Base-by-base conservation (phyloP, 164 flowering plant genomes). In the Akebia trifoliata region DNA sequence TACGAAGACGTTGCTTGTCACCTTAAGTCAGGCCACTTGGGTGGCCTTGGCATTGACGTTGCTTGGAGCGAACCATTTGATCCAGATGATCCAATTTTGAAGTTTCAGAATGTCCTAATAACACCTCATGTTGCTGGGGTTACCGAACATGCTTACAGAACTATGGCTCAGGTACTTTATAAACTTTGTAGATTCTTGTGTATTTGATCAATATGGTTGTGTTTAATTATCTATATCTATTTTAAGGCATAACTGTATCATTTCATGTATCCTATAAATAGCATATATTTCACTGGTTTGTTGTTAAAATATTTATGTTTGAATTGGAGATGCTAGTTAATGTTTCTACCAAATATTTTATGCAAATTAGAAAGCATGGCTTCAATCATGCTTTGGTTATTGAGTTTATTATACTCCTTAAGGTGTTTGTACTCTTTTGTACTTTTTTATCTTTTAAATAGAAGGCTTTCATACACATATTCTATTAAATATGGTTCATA, bases 21-120 rank as follows among this genome's bases (percentile, higher is more conserved):
- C 72, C 95, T 92, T 45, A 59, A 80, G 43, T 73, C 85, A 2
- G 96, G 98, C 6, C 95, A 89, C 63, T 69, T 89, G 67, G 96
- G 98, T 35, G 98, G 96, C 47, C 69, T 89, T 58, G 96, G 84
- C 50, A 82, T 74, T 50, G 98, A 92, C 68, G 98, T 92, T 59
- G 85, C 98, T 44, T 89, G 98, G 96, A 76, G 76, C n/a, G 98
- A 92, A 69, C 98, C 98, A 43, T 83, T 89, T 68, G 74, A 89
- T 75, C 98, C 96, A 8, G 74, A 82, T 44, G 96, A 89, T 72
- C 78, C 79, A 40, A 81, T 89, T 69, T 48, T 85, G 64, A 77
- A 77, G 70, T 76, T 74, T 69, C 74, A 76, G 22, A 92, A 92
- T 81, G 96, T 92, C 21, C 39, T 88, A 3, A 56, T 86, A 52